Evolutionary conservation across 2,329 filamentous ascomycete species (phyloP).

Genomic region (Pseudonectria buxi): DNA sequence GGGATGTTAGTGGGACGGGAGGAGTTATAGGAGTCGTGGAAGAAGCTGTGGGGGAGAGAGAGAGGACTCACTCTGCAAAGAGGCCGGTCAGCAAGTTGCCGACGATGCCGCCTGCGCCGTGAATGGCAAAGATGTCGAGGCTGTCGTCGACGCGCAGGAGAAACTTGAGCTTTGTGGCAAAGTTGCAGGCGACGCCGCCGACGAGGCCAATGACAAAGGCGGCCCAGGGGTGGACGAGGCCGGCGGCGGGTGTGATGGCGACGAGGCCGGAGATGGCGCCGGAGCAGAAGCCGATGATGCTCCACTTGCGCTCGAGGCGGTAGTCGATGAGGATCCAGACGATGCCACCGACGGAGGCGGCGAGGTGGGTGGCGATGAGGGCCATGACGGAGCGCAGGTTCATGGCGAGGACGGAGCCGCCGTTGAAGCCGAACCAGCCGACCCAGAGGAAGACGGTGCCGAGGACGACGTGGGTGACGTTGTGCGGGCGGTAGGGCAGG

Average conservation of each 20-base stretch:
- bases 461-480: conserved; percentile 66
- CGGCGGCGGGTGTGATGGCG: conserved; percentile 77
- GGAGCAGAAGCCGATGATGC: conserved; percentile 87
- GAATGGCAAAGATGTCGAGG: conserved; percentile 86
- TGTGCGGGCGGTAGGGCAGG: conserved; percentile 63
- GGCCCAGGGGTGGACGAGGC: conserved; percentile 65
- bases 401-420: conserved; percentile 70
- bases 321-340: conserved; percentile 85
- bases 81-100: conserved; percentile 74
- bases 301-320: conserved; percentile 88
- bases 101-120: conserved; percentile 75
- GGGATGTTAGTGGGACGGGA: conserved; percentile 14
- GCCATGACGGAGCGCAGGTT: conserved; percentile 89
- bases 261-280: conserved; percentile 83
- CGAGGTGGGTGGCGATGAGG: conserved; percentile 79
- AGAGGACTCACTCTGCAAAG: conserved; percentile 56
- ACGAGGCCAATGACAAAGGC: conserved; percentile 52
- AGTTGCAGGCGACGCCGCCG: conserved; percentile 67
- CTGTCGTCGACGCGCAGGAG: conserved; percentile 73
- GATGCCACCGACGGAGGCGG: conserved; percentile 73
- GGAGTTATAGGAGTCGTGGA: background rate
- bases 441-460: conserved; percentile 80
- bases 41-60: conserved; percentile 7
- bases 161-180: conserved; percentile 77
- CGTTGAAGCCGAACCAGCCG: conserved; percentile 96